Base-by-base conservation (phyloP, 2,329 filamentous ascomycete genomes). In the Fusarium albosuccineum region DNA sequence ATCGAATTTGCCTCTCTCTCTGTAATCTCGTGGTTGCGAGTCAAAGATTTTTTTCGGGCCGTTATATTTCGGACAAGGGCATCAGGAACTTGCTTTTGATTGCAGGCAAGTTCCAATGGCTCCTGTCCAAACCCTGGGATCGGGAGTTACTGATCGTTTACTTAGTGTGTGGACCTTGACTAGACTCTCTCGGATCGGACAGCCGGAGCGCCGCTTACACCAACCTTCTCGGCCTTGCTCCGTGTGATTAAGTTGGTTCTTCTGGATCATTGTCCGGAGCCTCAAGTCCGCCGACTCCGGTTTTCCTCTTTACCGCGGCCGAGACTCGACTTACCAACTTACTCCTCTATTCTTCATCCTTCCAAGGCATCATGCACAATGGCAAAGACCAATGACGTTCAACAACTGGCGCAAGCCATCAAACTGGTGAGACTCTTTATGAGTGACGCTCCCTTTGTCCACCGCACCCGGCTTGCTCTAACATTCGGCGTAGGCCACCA, bases 401-500 rank as follows among this genome's bases (percentile, higher is more conserved):
- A 62, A 13, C 59, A 68, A 36, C 51, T 71, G 45, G 53, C 66
- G 14, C 60, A 57, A 22, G 71, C 72, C 50, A 56, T 74, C n/a
- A 64, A 53, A 41, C 29, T 74, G 62, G 72, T 73, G 39, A 41
- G 66, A 59, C 22, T 41, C 22, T 22, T 17, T 29, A 17, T 37
- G 30, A 44, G 27, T 40, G 34, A 56, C 36, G 33, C 52, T 37
- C 29, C 50, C 55, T 50, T 22, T 37, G 22, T 48, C 16, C 16
- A 51, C 34, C 33, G 13, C 30, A 27, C 11, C 10, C 9, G 29
- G 7, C 30, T 14, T 27, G 30, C 9, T 33, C 60, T 73, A 57
- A 73, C 41, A 36, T 26, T 22, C 9, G 14, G 17, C 14, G 17
- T 40, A 74, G 72, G 70, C 66, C 36, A 65, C 64, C 36, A 46